Evolutionary conservation across 768 basidiomycete genomes (phyloP).

Genomic region (Bullera alba): DNA sequence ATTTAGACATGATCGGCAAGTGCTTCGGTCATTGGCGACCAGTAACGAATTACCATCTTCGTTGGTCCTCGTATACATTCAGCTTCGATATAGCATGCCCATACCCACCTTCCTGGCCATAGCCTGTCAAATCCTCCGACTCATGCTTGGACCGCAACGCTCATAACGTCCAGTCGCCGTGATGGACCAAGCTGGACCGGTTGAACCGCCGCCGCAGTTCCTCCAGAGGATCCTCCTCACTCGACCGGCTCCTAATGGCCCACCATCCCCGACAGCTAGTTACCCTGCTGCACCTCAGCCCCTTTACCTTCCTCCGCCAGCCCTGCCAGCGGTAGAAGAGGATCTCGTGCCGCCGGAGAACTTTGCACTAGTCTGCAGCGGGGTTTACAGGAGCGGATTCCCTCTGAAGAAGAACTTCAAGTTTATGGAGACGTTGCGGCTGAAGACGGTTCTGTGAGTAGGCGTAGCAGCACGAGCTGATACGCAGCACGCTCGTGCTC

Average conservation of each 20-base stretch:
- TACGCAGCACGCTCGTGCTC: conserved; percentile 40
- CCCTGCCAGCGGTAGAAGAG: conserved; percentile 27
- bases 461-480: not conserved
- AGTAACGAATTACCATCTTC: too few relatives aligned
- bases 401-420: conserved; percentile 45
- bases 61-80: too few relatives aligned
- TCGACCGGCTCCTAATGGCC: not conserved
- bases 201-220: too few relatives aligned
- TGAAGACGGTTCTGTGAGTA: conserved; percentile 48
- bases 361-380: conserved; percentile 42
- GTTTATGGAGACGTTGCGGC: conserved; percentile 44
- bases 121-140: too few relatives aligned
- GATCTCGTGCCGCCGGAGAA: conserved; percentile 46
- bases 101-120: too few relatives aligned
- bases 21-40: too few relatives aligned
- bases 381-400: conserved; percentile 45
- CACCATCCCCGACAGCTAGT: not conserved
- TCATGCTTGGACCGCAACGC: too few relatives aligned
- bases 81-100: too few relatives aligned
- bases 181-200: too few relatives aligned
- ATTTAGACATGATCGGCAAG: too few relatives aligned
- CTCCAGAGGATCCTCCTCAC: not conserved
- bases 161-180: too few relatives aligned
- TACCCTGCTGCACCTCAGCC: conserved; percentile 9
- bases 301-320: conserved; percentile 36